Conservation (phyloP, 805 yeast species). For the Starmerella potacharoeniae region DNA sequence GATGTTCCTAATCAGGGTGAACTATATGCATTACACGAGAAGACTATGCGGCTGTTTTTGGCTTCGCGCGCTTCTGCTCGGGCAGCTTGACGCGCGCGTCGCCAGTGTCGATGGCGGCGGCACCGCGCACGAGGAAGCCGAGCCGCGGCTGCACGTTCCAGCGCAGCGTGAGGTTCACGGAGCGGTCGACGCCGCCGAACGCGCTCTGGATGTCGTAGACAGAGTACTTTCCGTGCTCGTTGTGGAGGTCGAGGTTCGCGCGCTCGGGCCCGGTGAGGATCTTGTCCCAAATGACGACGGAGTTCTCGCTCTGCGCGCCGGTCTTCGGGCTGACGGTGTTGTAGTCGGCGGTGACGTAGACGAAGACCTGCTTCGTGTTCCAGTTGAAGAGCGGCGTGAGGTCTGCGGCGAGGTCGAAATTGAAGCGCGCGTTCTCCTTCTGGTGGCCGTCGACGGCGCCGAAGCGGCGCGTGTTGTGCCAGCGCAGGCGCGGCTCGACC, state of each 20-base stretch:
- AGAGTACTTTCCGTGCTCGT: slow-evolving; percentile 59
- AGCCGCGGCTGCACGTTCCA: slow-evolving; percentile 91
- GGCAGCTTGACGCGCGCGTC: slow-evolving; percentile 3
- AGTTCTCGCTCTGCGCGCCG: slow-evolving; percentile 33
- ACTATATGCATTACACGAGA: not conserved
- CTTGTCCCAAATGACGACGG: slow-evolving; percentile 83
- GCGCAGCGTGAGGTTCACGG: slow-evolving; percentile 58
- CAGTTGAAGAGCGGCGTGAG: slow-evolving; percentile 76
- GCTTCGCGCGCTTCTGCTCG: not conserved
- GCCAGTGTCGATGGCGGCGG: slow-evolving; percentile 4
- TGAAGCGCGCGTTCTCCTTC: slow-evolving; percentile 63
- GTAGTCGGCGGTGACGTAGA: slow-evolving; percentile 80
- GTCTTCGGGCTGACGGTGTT: slow-evolving; percentile 32
- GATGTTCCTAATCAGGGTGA: too few species aligned
- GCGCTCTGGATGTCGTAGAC: slow-evolving; percentile 73
- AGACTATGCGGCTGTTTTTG: not conserved
- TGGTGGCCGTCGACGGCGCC: slow-evolving; percentile 59
- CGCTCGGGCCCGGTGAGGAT: slow-evolving; percentile 51
- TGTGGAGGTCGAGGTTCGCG: slow-evolving; percentile 44
- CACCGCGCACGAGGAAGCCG: slow-evolving; percentile 66
- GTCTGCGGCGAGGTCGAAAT: slow-evolving; percentile 64
- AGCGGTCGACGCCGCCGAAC: slow-evolving; percentile 37
- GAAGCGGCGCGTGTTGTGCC: slow-evolving; percentile 35
- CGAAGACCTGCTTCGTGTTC: slow-evolving; percentile 96
- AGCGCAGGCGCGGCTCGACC: slow-evolving; percentile 20